Conservation (phyloP, 225 moss, liverwort and hornwort genomes). For the Bryoerythrophyllum caledonicum region DNA sequence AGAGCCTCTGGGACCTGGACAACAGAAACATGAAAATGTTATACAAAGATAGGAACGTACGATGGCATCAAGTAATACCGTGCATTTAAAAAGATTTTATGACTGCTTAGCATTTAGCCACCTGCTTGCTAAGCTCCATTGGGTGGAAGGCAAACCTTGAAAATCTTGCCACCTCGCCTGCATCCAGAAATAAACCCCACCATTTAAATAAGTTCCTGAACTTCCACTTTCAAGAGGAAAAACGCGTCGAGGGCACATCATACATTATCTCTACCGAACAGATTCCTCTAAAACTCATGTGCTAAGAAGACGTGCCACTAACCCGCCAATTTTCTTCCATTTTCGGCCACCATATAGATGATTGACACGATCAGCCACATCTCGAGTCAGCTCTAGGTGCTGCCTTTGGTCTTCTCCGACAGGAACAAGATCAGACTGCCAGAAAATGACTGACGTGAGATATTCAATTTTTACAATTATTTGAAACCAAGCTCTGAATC, state of each 20-base stretch:
- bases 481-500: background rate
- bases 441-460: constrained; percentile 27
- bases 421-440: constrained; percentile 98
- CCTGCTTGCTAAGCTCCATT: constrained; percentile 47
- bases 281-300: constrained; percentile 2
- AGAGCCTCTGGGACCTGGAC: constrained; percentile 90
- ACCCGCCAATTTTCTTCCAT: constrained; percentile 99
- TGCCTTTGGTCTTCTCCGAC: constrained; percentile 99
- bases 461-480: background rate
- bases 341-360: constrained; percentile 88
- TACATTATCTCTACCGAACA: background rate
- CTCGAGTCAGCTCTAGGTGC: constrained; percentile 93
- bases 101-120: constrained; percentile 33
- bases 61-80: background rate
- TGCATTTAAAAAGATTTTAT: constrained; percentile 9
- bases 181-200: constrained; percentile 32
- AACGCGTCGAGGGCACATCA: background rate
- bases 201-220: constrained; percentile 12
- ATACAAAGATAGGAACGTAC: background rate
- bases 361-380: constrained; percentile 93
- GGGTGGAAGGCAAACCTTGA: constrained; percentile 66
- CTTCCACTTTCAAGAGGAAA: background rate
- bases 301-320: constrained; percentile 28
- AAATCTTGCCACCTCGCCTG: constrained; percentile 94
- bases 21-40: constrained; percentile 14